Evolutionary conservation across 2,329 filamentous ascomycete species (phyloP).

Genomic region (Alternaria dauci): DNA sequence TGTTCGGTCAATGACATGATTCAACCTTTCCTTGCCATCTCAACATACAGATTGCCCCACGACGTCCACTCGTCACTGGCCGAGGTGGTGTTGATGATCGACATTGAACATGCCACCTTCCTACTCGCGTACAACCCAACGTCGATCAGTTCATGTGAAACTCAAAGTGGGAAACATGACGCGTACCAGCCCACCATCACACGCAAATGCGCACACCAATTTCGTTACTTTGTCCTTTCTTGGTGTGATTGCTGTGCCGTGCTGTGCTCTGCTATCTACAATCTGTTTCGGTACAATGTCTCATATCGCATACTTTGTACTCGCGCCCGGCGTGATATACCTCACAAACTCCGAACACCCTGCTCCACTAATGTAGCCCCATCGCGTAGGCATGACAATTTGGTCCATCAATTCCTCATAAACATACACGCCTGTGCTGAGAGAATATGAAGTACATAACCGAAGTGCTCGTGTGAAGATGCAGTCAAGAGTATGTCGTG

Average conservation of each 20-base stretch:
- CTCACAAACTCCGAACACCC: constrained; percentile 8
- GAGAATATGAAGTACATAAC: constrained; percentile 1
- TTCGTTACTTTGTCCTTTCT: neutral
- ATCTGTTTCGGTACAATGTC: constrained; percentile 9
- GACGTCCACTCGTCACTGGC: neutral
- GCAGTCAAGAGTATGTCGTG: neutral
- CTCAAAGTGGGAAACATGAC: neutral
- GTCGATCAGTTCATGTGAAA: constrained; percentile 6
- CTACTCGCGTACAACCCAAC: neutral
- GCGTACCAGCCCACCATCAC: neutral
- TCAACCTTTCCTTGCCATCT: neutral
- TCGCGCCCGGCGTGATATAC: constrained; percentile 2
- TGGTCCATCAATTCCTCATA: neutral
- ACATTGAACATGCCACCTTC: neutral
- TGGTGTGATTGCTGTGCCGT: neutral
- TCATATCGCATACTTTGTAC: neutral
- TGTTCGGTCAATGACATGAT: constrained; percentile 51
- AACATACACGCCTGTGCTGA: neutral
- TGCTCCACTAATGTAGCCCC: constrained; percentile 5
- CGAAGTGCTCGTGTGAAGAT: neutral
- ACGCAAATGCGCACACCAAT: constrained; percentile 1
- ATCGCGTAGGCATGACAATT: constrained; percentile 11
- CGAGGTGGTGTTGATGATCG: neutral
- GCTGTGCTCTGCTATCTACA: constrained; percentile 3
- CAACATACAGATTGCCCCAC: neutral